These are phyloP conservation scores for Chenopodium formosanum DNA, from an alignment of 148 eudicot species.

Conservation along the genomic window DNA sequence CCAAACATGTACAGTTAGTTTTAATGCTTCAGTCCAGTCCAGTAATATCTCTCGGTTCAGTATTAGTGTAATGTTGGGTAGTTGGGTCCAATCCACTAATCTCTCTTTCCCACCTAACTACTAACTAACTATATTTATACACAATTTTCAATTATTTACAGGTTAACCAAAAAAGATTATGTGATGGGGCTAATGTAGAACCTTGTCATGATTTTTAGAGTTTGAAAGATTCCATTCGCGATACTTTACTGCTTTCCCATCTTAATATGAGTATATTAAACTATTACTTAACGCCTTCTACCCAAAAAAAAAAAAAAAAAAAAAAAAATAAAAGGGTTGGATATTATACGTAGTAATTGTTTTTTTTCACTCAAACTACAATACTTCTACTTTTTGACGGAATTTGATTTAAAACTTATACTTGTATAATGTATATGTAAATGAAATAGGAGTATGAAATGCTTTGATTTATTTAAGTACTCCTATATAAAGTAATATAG, in stretches of 20 bases:
- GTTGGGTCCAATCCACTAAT: background rate
- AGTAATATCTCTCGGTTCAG: background rate
- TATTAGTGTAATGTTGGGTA: background rate
- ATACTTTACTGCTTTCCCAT: too few relatives aligned
- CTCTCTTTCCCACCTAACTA: background rate
- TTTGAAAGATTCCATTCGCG: background rate
- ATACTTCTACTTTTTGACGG: background rate
- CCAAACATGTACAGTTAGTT: background rate
- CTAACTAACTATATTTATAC: background rate
- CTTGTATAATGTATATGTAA: too few relatives aligned
- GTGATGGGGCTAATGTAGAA: background rate
- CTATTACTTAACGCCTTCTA: too few relatives aligned
- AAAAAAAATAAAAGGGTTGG: background rate
- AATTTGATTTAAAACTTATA: too few relatives aligned
- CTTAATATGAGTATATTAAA: background rate
- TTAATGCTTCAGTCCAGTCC: background rate
- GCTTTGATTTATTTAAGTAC: too few relatives aligned
- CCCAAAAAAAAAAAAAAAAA: too few relatives aligned
- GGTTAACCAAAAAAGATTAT: background rate
- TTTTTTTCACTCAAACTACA: slow-evolving; percentile 14
- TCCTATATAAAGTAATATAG: too few relatives aligned
- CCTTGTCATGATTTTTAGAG: background rate
- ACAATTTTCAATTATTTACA: background rate
- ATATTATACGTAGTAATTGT: background rate
- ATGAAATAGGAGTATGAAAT: too few relatives aligned